Conservation (phyloP, 768 basidiomycete genomes). For the Boletus rubroflammeus region DNA sequence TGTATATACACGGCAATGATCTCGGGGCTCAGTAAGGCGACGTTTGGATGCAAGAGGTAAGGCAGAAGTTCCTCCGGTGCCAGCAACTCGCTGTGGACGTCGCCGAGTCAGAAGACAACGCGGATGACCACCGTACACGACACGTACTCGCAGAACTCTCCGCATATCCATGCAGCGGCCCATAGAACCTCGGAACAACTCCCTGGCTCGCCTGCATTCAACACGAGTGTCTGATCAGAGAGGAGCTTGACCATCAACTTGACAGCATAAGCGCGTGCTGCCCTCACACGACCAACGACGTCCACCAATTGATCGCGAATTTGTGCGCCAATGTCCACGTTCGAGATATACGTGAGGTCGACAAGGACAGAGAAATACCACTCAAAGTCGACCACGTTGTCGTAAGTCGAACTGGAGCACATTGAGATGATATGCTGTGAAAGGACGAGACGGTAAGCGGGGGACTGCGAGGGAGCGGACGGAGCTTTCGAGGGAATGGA, state of each 20-base stretch:
- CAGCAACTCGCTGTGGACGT: constrained; percentile 57
- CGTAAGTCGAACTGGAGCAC: constrained; percentile 79
- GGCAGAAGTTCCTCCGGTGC: constrained; percentile 74
- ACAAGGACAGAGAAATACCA: constrained; percentile 97
- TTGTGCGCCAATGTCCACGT: constrained; percentile 70
- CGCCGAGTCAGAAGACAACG: constrained; percentile 2
- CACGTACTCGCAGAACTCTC: constrained; percentile 86
- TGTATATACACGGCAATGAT: constrained; percentile 80
- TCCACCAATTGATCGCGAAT: constrained; percentile 86
- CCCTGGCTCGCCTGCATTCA: constrained; percentile 62
- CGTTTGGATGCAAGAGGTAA: constrained; percentile 60
- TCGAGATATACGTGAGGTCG: constrained; percentile 85
- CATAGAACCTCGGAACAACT: constrained; percentile 84
- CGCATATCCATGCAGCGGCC: constrained; percentile 96
- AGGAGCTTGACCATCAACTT: constrained; percentile 79
- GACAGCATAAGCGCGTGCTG: constrained; percentile 74
- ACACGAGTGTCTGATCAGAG: constrained; percentile 70
- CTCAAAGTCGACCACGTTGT: constrained; percentile 88
- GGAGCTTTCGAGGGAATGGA: constrained; percentile 36
- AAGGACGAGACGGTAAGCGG: constrained; percentile 83
- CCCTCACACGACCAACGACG: constrained; percentile 76
- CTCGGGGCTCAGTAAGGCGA: constrained; percentile 55
- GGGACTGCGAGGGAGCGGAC: constrained; percentile 61
- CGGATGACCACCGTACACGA: background rate
- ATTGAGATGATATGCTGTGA: constrained; percentile 83